These are phyloP conservation scores for Melocanna baccifera DNA, from an alignment of 176 grass and related monocot genomes.

Conservation along the genomic window DNA sequence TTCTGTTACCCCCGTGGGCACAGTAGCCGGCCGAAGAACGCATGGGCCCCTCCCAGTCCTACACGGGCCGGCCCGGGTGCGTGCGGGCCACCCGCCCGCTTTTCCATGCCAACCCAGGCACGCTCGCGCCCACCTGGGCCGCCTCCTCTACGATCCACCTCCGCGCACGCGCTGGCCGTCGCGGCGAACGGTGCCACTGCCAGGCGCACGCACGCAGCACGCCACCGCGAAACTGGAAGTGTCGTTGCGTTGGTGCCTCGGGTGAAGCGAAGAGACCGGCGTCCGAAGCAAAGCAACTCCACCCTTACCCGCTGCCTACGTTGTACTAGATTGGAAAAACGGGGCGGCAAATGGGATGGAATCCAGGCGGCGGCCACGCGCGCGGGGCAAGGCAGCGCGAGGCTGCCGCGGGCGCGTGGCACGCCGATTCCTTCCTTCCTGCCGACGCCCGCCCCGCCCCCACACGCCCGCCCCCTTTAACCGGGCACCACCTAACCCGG, in stretches of 20 bases:
- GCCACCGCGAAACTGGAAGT: neutral
- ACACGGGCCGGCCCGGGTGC: too few species aligned
- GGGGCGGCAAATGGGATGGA: neutral
- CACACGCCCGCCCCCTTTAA: conserved; percentile 3
- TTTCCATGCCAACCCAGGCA: neutral
- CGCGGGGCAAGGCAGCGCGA: neutral
- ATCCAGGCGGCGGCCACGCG: conserved; percentile 16
- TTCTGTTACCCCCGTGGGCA: too few species aligned
- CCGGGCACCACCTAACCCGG: neutral
- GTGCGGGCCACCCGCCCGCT: too few species aligned
- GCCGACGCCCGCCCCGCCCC: neutral
- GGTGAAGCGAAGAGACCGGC: neutral
- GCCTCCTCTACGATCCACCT: neutral
- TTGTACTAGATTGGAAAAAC: neutral
- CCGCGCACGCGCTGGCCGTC: neutral
- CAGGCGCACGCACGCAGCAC: neutral
- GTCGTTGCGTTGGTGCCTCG: neutral
- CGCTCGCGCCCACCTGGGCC: neutral
- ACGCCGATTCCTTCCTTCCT: conserved; percentile 42
- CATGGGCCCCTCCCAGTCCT: too few species aligned
- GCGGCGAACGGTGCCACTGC: neutral
- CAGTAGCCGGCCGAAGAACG: too few species aligned
- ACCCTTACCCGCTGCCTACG: neutral
- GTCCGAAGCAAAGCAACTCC: conserved; percentile 23
- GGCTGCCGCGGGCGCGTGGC: neutral